A percentile compares a stretch with the other conserved stretches of the same genome.
phyloP scores from a whole-genome alignment of 805 yeast genomes.

The Myxozyma monticola region DNA sequence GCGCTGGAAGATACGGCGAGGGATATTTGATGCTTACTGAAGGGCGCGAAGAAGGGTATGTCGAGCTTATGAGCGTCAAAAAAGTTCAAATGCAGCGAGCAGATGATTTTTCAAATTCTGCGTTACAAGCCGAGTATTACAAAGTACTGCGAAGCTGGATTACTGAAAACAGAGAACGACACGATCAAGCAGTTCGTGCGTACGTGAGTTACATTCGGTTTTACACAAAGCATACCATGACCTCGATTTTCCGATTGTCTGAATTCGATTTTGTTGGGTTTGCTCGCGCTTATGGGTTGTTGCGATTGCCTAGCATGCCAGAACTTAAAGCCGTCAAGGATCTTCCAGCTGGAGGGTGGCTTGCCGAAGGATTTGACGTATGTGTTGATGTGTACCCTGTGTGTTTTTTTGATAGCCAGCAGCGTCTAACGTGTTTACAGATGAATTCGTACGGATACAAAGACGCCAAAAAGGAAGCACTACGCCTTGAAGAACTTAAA shows the following conservation, averaged over 20 bases:
- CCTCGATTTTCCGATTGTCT: slow-evolving; percentile 78
- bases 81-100: slow-evolving; percentile 43
- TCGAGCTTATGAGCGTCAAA: slow-evolving; percentile 76
- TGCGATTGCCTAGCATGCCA: slow-evolving; percentile 92
- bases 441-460: slow-evolving; percentile 66
- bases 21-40: slow-evolving; percentile 72
- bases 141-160: slow-evolving; percentile 52
- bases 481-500: slow-evolving; percentile 59
- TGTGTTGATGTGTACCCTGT: neutral
- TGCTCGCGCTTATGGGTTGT: slow-evolving; percentile 75
- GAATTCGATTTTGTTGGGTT: slow-evolving; percentile 68
- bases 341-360: slow-evolving; percentile 76
- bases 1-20: slow-evolving; percentile 82
- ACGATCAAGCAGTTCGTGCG: slow-evolving; percentile 72
- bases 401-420: neutral
- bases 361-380: slow-evolving; percentile 56
- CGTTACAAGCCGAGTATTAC: neutral
- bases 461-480: slow-evolving; percentile 63
- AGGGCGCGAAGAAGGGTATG: slow-evolving; percentile 78
- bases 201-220: slow-evolving; percentile 81
- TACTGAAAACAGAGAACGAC: slow-evolving; percentile 70
- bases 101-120: slow-evolving; percentile 25
- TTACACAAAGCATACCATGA: slow-evolving; percentile 84
- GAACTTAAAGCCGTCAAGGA: slow-evolving; percentile 51
- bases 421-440: neutral